A percentile compares a stretch with the other conserved stretches of the same genome.
These are phyloP conservation scores for Komagataea norvegica DNA, from an alignment of 1,139 yeast genomes.

Conservation along the genomic window DNA sequence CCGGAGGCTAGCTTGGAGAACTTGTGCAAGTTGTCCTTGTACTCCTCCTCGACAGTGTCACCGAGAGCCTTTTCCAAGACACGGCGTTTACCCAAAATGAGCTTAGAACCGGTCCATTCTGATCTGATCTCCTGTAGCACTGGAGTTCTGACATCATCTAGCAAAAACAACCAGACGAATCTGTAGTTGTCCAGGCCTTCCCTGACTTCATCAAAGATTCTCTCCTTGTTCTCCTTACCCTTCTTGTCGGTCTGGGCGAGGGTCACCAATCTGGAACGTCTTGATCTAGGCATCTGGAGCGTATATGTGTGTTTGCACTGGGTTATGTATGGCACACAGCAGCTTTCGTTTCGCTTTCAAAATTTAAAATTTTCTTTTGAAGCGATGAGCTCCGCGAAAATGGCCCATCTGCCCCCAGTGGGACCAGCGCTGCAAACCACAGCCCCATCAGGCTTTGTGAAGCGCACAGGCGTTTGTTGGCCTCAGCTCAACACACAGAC, in stretches of 20 bases:
- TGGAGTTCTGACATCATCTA: slow-evolving; percentile 94
- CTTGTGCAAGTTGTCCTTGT: slow-evolving; percentile 74
- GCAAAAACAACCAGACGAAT: slow-evolving; percentile 78
- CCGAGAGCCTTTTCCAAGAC: slow-evolving; percentile 93
- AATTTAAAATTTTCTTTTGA: slow-evolving; percentile 10
- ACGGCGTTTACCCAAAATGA: slow-evolving; percentile 86
- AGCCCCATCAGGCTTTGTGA: too few species aligned
- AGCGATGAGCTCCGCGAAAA: slow-evolving; percentile 12
- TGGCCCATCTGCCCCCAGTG: neutral
- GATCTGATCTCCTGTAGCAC: slow-evolving; percentile 88
- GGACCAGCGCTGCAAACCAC: neutral
- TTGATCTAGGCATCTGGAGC: slow-evolving; percentile 81
- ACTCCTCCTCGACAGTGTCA: slow-evolving; percentile 80
- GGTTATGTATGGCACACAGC: neutral
- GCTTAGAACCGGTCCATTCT: slow-evolving; percentile 88
- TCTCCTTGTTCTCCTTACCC: slow-evolving; percentile 86
- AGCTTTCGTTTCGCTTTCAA: neutral
- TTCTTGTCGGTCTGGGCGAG: slow-evolving; percentile 94
- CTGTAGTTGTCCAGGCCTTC: slow-evolving; percentile 69
- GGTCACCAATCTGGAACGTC: slow-evolving; percentile 91
- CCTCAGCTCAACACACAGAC: too few species aligned
- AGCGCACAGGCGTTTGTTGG: too few species aligned
- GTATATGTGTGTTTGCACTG: too few species aligned
- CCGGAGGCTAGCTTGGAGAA: slow-evolving; percentile 60
- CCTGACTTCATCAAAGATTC: slow-evolving; percentile 88